Evolutionary conservation across 106 monocot species (phyloP).

Genomic region (Chionographis japonica): DNA sequence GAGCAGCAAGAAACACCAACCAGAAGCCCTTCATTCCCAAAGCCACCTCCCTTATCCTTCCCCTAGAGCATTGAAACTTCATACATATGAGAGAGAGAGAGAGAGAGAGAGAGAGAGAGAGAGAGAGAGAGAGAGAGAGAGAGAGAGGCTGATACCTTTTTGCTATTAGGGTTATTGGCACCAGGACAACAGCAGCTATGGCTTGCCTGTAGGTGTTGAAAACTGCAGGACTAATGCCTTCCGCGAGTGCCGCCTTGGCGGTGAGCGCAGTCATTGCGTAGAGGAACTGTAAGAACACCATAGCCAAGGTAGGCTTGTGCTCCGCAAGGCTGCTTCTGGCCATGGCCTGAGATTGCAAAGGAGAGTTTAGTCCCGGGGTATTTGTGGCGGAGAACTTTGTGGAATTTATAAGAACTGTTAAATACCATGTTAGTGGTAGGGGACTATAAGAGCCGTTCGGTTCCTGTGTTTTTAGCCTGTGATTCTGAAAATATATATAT

Average conservation of each 20-base stretch:
- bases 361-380: too few relatives aligned
- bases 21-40: slow-evolving; percentile 5
- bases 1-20: slow-evolving; percentile 10
- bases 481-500: too few relatives aligned
- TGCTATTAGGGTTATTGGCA: neutral
- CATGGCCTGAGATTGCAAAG: too few relatives aligned
- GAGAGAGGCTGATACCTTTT: neutral
- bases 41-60: neutral
- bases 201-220: slow-evolving; percentile 7
- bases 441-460: too few relatives aligned
- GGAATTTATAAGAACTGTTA: too few relatives aligned
- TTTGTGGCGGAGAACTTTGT: too few relatives aligned
- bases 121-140: neutral
- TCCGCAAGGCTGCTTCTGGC: neutral
- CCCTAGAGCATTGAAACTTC: neutral
- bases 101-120: neutral
- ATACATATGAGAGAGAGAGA: too few relatives aligned
- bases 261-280: neutral
- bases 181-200: slow-evolving; percentile 9
- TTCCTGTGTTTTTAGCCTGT: too few relatives aligned
- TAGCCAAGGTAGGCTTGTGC: slow-evolving; percentile 1
- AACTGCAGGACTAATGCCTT: slow-evolving; percentile 4
- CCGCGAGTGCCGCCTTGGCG: neutral
- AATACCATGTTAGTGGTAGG: too few relatives aligned
- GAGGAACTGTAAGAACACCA: slow-evolving; percentile 5